phyloP scores from a whole-genome alignment of 1,139 yeast genomes.

The Pichia sp. region DNA sequence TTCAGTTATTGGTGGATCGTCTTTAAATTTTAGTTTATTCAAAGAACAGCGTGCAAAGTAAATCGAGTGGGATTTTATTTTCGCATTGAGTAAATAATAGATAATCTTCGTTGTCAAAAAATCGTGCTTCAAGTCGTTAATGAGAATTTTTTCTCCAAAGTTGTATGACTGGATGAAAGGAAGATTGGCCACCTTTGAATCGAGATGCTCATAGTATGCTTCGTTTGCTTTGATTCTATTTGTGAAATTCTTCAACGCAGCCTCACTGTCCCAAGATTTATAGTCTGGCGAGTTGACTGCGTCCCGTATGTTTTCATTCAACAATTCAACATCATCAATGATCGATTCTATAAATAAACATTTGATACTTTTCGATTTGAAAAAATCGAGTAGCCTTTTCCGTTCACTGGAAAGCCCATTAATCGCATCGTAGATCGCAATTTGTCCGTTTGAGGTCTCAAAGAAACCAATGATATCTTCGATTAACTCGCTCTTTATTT shows the following conservation, averaged over 20 bases:
- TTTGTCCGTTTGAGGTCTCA: slow-evolving; percentile 75
- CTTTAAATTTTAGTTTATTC: slow-evolving; percentile 48
- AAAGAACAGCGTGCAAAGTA: slow-evolving; percentile 82
- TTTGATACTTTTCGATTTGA: slow-evolving; percentile 59
- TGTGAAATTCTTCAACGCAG: slow-evolving; percentile 57
- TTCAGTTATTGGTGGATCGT: slow-evolving; percentile 64
- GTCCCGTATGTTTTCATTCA: slow-evolving; percentile 75
- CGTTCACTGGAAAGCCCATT: slow-evolving; percentile 76
- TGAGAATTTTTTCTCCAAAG: slow-evolving; percentile 81
- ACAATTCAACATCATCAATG: slow-evolving; percentile 67
- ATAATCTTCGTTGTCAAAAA: slow-evolving; percentile 86
- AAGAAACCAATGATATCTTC: slow-evolving; percentile 70
- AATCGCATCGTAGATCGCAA: slow-evolving; percentile 94
- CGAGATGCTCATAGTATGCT: slow-evolving; percentile 44
- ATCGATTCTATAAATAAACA: slow-evolving; percentile 84
- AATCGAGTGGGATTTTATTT: slow-evolving; percentile 79
- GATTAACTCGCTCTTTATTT: slow-evolving; percentile 61
- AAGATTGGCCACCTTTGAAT: slow-evolving; percentile 39
- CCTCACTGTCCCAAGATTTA: slow-evolving; percentile 60
- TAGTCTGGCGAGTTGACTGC: slow-evolving; percentile 91
- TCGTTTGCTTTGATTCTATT: slow-evolving; percentile 41
- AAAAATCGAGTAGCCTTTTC: slow-evolving; percentile 48
- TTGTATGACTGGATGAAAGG: slow-evolving; percentile 81
- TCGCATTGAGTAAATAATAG: slow-evolving; percentile 81
- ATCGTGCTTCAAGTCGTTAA: slow-evolving; percentile 80